A percentile compares a stretch with the other conserved stretches of the same genome.
Evolutionary conservation across 2,329 filamentous ascomycete species (phyloP).

Genomic region (Pseudovirgaria hyperparasitica): DNA sequence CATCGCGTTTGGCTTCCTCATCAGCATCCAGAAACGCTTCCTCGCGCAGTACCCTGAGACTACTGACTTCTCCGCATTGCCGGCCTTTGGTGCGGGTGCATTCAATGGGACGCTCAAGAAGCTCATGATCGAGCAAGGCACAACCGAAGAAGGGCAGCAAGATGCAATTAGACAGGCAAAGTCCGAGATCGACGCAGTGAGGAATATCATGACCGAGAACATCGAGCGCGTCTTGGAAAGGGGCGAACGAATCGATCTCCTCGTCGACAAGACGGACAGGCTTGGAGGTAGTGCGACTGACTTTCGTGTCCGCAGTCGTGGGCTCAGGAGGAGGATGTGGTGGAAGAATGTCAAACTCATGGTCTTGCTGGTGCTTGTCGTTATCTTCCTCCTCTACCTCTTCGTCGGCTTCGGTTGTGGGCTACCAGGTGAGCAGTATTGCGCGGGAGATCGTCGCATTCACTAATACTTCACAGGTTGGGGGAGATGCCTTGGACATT

Average conservation of each 20-base stretch:
- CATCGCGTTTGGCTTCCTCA: conserved; percentile 83
- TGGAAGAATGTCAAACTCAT: conserved; percentile 99
- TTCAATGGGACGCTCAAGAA: conserved; percentile 71
- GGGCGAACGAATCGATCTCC: conserved; percentile 76
- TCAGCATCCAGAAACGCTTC: conserved; percentile 84
- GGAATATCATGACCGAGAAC: conserved; percentile 90
- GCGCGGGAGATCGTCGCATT: too few relatives aligned
- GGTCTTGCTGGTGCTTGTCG: conserved; percentile 60
- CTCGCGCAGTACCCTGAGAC: conserved; percentile 52
- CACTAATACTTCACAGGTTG: too few relatives aligned
- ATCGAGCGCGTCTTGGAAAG: conserved; percentile 82
- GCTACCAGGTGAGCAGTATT: conserved; percentile 47
- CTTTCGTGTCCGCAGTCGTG: conserved; percentile 76
- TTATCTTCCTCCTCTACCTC: conserved; percentile 59
- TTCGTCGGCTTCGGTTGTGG: conserved; percentile 63
- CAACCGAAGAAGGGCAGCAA: conserved; percentile 53
- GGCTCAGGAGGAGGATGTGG: conserved; percentile 91
- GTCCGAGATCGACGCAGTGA: conserved; percentile 81
- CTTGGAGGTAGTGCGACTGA: conserved; percentile 80
- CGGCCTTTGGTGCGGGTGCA: conserved; percentile 76
- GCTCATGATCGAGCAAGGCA: conserved; percentile 75
- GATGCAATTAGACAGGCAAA: conserved; percentile 77
- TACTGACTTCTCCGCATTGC: conserved; percentile 65
- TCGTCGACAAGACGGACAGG: conserved; percentile 94
- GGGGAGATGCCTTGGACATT: too few relatives aligned